These are phyloP conservation scores for Trichomonas vaginalis DNA, from an alignment of 208 protist species.

Conservation along the genomic window DNA sequence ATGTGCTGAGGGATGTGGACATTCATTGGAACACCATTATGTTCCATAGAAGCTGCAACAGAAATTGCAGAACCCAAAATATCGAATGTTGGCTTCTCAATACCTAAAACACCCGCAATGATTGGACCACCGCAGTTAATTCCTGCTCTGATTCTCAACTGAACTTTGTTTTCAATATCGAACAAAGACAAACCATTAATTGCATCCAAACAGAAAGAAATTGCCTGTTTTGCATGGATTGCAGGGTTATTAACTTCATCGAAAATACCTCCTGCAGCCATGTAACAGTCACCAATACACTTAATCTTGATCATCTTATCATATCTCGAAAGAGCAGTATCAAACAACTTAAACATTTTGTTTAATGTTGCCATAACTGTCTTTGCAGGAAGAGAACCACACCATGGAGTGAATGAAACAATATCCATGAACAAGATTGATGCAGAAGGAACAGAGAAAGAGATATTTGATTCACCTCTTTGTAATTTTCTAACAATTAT, in stretches of 20 bases:
- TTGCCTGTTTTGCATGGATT: not conserved
- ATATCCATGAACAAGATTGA: constrained; percentile 5
- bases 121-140: not conserved
- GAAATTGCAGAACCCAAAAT: not conserved
- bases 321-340: not conserved
- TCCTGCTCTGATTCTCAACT: not conserved
- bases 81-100: constrained; percentile 7
- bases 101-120: not conserved
- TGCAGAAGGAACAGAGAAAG: not conserved
- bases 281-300: constrained; percentile 9
- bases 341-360: not conserved
- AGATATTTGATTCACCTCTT: not conserved
- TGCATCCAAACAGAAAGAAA: not conserved
- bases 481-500: not conserved
- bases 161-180: not conserved
- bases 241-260: constrained; percentile 11
- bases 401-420: constrained; percentile 5
- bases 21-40: constrained; percentile 8
- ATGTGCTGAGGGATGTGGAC: not conserved
- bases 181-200: not conserved
- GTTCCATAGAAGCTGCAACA: not conserved
- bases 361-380: not conserved
- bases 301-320: constrained; percentile 2
- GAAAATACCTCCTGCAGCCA: not conserved
- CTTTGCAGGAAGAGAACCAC: not conserved